phyloP scores from a whole-genome alignment of 768 basidiomycete species.

The Naganishia randhawae region DNA sequence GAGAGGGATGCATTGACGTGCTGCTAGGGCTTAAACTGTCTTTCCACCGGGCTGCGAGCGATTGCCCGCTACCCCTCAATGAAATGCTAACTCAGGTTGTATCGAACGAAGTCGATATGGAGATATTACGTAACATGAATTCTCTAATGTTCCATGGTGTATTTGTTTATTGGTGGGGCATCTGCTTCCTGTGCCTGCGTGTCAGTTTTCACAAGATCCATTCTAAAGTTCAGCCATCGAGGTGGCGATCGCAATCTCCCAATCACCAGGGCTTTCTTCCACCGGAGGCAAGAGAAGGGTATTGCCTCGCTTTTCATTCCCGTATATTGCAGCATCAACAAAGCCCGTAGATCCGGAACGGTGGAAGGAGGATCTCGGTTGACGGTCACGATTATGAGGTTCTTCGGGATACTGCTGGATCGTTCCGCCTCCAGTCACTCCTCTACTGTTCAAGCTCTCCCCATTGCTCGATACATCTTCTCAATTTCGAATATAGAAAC shows the following conservation, averaged over 20 bases:
- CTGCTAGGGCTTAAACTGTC: too few relatives aligned
- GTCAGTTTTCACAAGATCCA: not conserved
- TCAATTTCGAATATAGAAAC: not conserved
- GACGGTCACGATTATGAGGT: not conserved
- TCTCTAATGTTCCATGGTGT: too few relatives aligned
- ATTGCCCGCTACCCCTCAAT: too few relatives aligned
- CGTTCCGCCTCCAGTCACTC: not conserved
- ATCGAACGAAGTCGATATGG: too few relatives aligned
- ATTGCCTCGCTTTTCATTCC: not conserved
- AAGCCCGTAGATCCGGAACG: too few relatives aligned
- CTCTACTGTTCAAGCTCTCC: too few relatives aligned
- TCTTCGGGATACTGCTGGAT: too few relatives aligned
- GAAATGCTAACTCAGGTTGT: too few relatives aligned
- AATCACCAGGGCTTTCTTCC: not conserved
- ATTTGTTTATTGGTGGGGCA: slow-evolving; percentile 75
- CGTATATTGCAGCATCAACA: not conserved
- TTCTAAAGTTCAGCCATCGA: slow-evolving; percentile 4
- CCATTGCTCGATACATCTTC: not conserved
- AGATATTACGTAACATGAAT: too few relatives aligned
- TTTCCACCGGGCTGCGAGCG: too few relatives aligned
- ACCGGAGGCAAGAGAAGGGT: too few relatives aligned
- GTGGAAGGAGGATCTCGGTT: not conserved
- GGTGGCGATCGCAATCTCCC: slow-evolving; percentile 16
- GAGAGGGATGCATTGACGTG: too few relatives aligned
- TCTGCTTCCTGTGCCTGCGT: slow-evolving; percentile 57